Evolutionary conservation across 345 rosid genomes (phyloP).

Genomic region (Hevea brasiliensis): DNA sequence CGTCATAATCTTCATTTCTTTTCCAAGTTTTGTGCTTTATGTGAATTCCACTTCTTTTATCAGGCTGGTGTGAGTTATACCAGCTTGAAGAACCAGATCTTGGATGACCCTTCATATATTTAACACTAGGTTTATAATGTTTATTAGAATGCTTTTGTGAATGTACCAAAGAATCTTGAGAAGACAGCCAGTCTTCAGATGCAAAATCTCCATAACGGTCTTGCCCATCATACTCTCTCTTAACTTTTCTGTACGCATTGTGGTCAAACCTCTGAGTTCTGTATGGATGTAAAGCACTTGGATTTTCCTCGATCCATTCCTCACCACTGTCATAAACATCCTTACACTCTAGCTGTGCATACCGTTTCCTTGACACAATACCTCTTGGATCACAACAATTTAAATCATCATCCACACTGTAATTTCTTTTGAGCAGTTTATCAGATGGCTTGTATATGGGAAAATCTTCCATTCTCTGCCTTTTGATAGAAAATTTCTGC

Average conservation of each 20-base stretch:
- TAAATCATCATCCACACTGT: conserved; percentile 28
- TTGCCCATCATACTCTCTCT: conserved; percentile 35
- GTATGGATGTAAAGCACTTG: conserved; percentile 25
- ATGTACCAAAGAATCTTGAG: conserved; percentile 37
- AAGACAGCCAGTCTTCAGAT: conserved; percentile 33
- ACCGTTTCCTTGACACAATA: conserved; percentile 35
- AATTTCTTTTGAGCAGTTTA: conserved; percentile 37
- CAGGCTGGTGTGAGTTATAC: conserved; percentile 36
- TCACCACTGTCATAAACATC: conserved; percentile 38
- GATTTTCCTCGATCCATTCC: conserved; percentile 43
- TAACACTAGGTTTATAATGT: conserved; percentile 37
- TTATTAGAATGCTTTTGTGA: conserved; percentile 33
- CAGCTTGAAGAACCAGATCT: conserved; percentile 32
- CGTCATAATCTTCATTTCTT: conserved; percentile 43
- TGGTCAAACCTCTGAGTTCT: conserved; percentile 30
- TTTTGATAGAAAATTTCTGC: conserved; percentile 30
- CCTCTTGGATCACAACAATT: conserved; percentile 30
- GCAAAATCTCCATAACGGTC: conserved; percentile 28
- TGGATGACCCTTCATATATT: conserved; percentile 31
- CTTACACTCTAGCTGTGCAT: conserved; percentile 32
- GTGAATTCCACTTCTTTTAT: conserved; percentile 36
- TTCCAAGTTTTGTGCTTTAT: conserved; percentile 45
- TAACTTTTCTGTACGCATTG: conserved; percentile 34
- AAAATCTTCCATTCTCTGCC: conserved; percentile 40
- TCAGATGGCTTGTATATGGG: conserved; percentile 29